Conservation (phyloP, 192 early-diverging fungal genomes). For the Coemansia sp. region DNA sequence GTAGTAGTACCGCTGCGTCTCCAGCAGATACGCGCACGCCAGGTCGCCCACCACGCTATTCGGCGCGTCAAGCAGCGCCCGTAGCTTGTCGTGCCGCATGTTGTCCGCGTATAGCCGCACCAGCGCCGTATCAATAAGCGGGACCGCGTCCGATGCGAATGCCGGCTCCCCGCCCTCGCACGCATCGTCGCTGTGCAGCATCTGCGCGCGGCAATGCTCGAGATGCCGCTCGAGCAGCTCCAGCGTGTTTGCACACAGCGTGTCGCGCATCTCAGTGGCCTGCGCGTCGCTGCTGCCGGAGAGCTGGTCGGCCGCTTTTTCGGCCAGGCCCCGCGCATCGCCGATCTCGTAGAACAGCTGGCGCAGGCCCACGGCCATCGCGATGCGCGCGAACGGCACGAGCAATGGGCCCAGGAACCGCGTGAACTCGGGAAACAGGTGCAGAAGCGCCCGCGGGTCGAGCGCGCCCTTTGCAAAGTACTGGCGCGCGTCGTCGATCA, state of each 20-base stretch:
- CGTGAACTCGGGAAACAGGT: constrained; percentile 30
- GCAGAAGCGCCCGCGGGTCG: constrained; percentile 41
- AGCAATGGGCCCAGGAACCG: constrained; percentile 32
- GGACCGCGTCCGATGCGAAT: constrained; percentile 29
- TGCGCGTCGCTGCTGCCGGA: constrained; percentile 16
- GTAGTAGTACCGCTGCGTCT: constrained; percentile 30
- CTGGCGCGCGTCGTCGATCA: constrained; percentile 42
- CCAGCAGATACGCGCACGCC: constrained; percentile 19
- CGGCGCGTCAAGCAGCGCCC: constrained; percentile 5
- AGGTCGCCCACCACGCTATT: constrained; percentile 21
- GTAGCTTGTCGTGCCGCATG: constrained; percentile 13
- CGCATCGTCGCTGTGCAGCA: constrained; percentile 3
- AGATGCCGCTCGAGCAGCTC: constrained; percentile 46
- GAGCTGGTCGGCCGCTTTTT: constrained; percentile 8
- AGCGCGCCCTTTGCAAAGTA: constrained; percentile 31
- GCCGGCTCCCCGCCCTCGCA: background rate
- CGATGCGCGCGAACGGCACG: constrained; percentile 31
- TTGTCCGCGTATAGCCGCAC: constrained; percentile 30
- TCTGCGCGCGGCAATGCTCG: constrained; percentile 15
- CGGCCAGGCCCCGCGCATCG: constrained; percentile 9
- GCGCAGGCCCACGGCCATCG: constrained; percentile 30
- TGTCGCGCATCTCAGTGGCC: background rate
- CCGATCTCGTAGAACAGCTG: constrained; percentile 27
- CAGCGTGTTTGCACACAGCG: constrained; percentile 18
- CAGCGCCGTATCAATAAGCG: constrained; percentile 38